Percentiles rank a stretch among this genome's conserved stretches.
Evolutionary conservation across 441 rosid species (phyloP).

Genomic region (Gossypium davidsonii): DNA sequence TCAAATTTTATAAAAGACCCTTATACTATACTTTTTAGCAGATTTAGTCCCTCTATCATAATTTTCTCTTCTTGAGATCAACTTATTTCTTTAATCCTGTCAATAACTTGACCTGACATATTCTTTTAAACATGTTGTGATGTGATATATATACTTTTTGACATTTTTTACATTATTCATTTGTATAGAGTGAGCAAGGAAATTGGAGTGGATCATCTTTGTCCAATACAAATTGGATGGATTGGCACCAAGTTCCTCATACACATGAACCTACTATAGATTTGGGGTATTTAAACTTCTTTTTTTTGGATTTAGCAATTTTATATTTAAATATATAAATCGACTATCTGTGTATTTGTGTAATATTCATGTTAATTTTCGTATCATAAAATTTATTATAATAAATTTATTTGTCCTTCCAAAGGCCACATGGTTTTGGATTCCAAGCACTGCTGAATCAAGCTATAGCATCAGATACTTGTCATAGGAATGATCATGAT

Average conservation of each 20-base stretch:
- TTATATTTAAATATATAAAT: not conserved
- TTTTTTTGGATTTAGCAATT: not conserved
- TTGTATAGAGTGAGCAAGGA: not conserved
- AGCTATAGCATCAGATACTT: not conserved
- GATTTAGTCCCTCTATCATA: no score
- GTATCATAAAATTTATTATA: not conserved
- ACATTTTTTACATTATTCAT: not conserved
- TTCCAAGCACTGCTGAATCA: slow-evolving; percentile 5
- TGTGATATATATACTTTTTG: no score
- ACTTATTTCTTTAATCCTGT: no score
- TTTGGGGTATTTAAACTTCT: not conserved
- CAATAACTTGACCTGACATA: not conserved
- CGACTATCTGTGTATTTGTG: no score
- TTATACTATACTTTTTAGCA: no score
- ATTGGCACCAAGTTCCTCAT: not conserved
- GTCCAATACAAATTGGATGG: not conserved
- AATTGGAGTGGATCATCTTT: not conserved
- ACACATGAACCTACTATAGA: not conserved
- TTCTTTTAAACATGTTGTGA: no score
- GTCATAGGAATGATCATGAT: not conserved
- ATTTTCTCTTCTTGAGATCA: no score
- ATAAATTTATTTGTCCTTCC: not conserved
- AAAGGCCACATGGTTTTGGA: not conserved
- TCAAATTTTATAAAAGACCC: no score
- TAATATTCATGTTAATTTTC: no score